A percentile compares a stretch with the other conserved stretches of the same genome.
These are phyloP conservation scores for Auricularia auricula-judae DNA, from an alignment of 768 basidiomycete genomes.

Conservation along the genomic window DNA sequence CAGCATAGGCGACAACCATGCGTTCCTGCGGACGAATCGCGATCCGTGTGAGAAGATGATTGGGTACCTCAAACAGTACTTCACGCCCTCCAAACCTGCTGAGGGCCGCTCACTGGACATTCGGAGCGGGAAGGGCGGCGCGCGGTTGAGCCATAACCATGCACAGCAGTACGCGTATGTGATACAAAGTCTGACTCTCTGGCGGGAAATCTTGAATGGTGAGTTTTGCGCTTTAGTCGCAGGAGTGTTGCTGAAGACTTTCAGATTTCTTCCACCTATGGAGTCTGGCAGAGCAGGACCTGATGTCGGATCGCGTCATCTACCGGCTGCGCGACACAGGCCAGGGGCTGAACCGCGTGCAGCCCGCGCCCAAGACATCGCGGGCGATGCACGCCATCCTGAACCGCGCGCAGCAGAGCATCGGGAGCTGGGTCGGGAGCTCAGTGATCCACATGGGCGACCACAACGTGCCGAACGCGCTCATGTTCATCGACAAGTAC, in stretches of 20 bases:
- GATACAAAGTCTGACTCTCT: conserved; percentile 74
- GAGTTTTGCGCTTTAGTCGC: conserved; percentile 7
- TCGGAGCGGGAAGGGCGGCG: conserved; percentile 68
- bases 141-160: conserved; percentile 75
- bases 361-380: conserved; percentile 79
- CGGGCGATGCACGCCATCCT: conserved; percentile 84
- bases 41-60: conserved; percentile 88
- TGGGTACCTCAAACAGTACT: conserved; percentile 57
- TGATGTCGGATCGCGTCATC: conserved; percentile 60
- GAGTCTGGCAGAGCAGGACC: conserved; percentile 70
- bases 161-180: conserved; percentile 79
- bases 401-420: conserved; percentile 68
- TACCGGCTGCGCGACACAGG: conserved; percentile 84
- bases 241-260: neutral
- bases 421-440: conserved; percentile 77
- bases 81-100: conserved; percentile 61
- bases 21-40: conserved; percentile 75
- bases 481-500: conserved; percentile 88
- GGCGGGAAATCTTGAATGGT: conserved; percentile 83
- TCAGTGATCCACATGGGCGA: conserved; percentile 56
- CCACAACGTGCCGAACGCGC: conserved; percentile 72
- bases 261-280: conserved; percentile 83
- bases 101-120: conserved; percentile 68
- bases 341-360: conserved; percentile 84
- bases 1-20: conserved; percentile 84